These are phyloP conservation scores for Saururus chinensis DNA, from an alignment of 164 flowering plant genomes.

Conservation along the genomic window DNA sequence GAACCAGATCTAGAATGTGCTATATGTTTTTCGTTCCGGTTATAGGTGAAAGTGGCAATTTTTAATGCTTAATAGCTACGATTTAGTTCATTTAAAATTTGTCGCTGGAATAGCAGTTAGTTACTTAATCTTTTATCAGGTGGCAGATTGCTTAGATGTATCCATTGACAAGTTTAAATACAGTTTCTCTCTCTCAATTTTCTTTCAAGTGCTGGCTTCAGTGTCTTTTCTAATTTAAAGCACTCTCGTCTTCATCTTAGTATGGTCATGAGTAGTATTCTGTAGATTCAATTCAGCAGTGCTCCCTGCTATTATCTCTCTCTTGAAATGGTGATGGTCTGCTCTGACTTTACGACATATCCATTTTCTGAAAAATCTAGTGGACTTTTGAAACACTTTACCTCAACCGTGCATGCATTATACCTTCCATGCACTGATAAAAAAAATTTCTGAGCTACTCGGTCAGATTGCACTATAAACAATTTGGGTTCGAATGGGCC, in stretches of 20 bases:
- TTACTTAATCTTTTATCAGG: too few relatives aligned
- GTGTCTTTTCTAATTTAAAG: too few relatives aligned
- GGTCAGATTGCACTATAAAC: background rate
- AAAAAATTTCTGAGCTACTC: background rate
- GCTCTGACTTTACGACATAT: background rate
- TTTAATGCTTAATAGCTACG: too few relatives aligned
- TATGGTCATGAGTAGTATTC: background rate
- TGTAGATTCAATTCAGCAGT: background rate
- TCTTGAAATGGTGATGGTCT: background rate
- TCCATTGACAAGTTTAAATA: too few relatives aligned
- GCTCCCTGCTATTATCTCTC: background rate
- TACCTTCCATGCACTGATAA: background rate
- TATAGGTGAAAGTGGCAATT: too few relatives aligned
- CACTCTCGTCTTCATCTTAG: background rate
- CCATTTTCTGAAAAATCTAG: background rate
- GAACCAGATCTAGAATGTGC: too few relatives aligned
- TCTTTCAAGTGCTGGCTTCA: too few relatives aligned
- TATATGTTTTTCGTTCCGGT: too few relatives aligned
- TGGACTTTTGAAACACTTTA: background rate
- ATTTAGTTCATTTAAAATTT: too few relatives aligned
- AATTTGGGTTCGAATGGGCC: background rate
- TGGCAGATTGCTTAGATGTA: too few relatives aligned
- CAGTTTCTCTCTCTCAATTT: too few relatives aligned
- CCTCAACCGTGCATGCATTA: background rate
- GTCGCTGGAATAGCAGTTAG: too few relatives aligned